Conservation (phyloP, 805 yeast genomes). For the Pichia insulana region DNA sequence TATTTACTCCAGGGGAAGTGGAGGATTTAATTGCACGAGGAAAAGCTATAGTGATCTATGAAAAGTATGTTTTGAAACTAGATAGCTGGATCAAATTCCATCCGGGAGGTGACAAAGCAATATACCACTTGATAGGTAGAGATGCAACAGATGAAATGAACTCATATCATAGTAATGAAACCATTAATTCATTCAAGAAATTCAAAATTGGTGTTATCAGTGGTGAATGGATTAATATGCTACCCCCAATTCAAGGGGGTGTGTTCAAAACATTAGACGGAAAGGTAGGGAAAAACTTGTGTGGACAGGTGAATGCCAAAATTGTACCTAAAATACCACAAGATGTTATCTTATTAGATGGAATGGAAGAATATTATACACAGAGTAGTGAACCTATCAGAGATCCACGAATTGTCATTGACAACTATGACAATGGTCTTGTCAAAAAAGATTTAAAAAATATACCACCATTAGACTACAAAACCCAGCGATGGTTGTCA, state of each 20-base stretch:
- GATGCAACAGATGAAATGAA: conserved; percentile 90
- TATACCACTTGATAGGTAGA: conserved; percentile 75
- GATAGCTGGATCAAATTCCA: conserved; percentile 65
- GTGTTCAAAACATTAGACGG: conserved; percentile 25
- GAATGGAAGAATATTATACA: conserved; percentile 32
- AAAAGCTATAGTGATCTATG: conserved; percentile 59
- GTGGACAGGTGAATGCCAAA: conserved; percentile 35
- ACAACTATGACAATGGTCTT: conserved; percentile 48
- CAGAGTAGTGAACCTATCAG: conserved; percentile 28
- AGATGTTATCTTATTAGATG: conserved; percentile 32
- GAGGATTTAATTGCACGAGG: conserved; percentile 58
- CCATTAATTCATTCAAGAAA: conserved; percentile 40
- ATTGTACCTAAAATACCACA: conserved; percentile 48
- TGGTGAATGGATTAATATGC: conserved; percentile 58
- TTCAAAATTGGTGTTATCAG: conserved; percentile 63
- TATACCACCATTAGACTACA: conserved; percentile 58
- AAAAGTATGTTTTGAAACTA: conserved; percentile 51
- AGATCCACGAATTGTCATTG: conserved; percentile 48
- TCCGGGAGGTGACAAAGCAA: conserved; percentile 87
- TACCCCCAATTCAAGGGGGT: conserved; percentile 90
- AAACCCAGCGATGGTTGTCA: conserved; percentile 53
- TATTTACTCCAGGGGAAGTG: conserved; percentile 37
- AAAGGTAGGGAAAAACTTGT: conserved; percentile 16
- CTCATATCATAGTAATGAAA: conserved; percentile 64
- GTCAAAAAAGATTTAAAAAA: conserved; percentile 46